These are phyloP conservation scores for Apophysomyces variabilis DNA, from an alignment of 371 early-diverging fungal genomes.

Conservation along the genomic window DNA sequence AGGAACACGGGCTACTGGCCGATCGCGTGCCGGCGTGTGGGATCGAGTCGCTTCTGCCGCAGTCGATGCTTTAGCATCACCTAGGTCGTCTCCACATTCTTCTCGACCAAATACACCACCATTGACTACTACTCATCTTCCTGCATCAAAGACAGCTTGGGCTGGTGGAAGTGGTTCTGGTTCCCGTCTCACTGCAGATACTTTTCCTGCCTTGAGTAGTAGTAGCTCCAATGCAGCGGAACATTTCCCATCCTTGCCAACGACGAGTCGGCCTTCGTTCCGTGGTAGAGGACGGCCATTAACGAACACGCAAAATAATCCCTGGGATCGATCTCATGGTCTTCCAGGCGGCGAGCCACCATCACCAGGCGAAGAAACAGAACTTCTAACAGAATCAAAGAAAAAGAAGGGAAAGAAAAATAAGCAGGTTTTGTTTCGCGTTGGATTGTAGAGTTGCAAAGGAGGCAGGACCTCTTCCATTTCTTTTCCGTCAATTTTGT, in stretches of 20 bases:
- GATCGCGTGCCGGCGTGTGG: slow-evolving; percentile 50
- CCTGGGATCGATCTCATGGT: slow-evolving; percentile 32
- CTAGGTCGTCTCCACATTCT: slow-evolving; percentile 38
- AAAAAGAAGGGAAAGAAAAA: slow-evolving; percentile 63
- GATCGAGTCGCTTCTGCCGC: slow-evolving; percentile 52
- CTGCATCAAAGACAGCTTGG: slow-evolving; percentile 28
- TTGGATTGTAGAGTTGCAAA: slow-evolving; percentile 45
- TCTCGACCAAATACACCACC: slow-evolving; percentile 50
- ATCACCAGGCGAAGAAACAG: slow-evolving; percentile 14
- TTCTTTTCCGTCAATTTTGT: background rate
- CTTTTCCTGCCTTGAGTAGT: slow-evolving; percentile 28
- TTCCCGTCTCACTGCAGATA: slow-evolving; percentile 1
- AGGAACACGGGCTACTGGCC: slow-evolving; percentile 29
- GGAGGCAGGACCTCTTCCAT: background rate
- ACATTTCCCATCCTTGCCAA: slow-evolving; percentile 51
- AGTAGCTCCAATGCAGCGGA: slow-evolving; percentile 16
- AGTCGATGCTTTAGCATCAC: slow-evolving; percentile 25
- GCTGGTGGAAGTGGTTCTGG: slow-evolving; percentile 16
- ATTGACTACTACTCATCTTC: background rate
- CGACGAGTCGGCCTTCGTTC: slow-evolving; percentile 36
- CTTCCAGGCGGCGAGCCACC: slow-evolving; percentile 7
- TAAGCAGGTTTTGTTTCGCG: slow-evolving; percentile 63
- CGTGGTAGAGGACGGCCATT: slow-evolving; percentile 36
- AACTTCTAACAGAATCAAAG: slow-evolving; percentile 14
- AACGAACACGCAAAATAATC: slow-evolving; percentile 18